Percentiles rank a stretch among this genome's conserved stretches.
Evolutionary conservation across 768 basidiomycete genomes (phyloP).

Genomic region (Trametes meyenii): DNA sequence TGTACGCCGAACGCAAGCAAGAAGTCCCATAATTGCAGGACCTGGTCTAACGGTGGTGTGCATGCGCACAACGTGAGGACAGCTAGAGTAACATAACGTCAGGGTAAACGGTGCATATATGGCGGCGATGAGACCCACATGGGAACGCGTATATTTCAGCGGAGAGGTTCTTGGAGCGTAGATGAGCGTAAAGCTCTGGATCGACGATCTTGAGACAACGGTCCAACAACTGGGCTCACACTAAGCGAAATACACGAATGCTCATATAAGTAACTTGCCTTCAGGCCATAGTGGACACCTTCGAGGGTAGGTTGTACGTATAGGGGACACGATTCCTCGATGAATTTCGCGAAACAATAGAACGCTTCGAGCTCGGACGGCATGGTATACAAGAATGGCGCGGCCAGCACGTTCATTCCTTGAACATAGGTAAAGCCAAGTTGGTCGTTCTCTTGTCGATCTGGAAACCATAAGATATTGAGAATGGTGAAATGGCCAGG

Average conservation of each 20-base stretch:
- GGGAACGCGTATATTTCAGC: constrained; percentile 99
- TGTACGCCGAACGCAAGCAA: constrained; percentile 96
- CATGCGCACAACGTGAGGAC: constrained; percentile 95
- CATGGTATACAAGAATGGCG: constrained; percentile 96
- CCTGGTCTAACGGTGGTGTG: constrained; percentile 94
- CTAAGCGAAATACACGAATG: not conserved
- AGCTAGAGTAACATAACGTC: constrained; percentile 66
- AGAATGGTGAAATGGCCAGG: not conserved
- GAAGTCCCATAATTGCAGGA: constrained; percentile 96
- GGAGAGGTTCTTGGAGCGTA: constrained; percentile 88
- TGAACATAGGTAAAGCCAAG: constrained; percentile 96
- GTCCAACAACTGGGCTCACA: constrained; percentile 75
- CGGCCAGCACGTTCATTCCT: constrained; percentile 98
- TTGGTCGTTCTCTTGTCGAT: constrained; percentile 75
- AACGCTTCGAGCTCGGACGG: constrained; percentile 99
- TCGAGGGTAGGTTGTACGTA: constrained; percentile 96
- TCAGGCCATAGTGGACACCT: constrained; percentile 93
- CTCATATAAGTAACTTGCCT: constrained; percentile 49
- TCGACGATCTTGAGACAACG: constrained; percentile 92
- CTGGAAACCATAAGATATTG: constrained; percentile 40
- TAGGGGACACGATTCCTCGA: constrained; percentile 92
- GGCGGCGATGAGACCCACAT: constrained; percentile 54
- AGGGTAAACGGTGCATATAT: no score
- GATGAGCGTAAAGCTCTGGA: constrained; percentile 76
- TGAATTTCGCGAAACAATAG: constrained; percentile 94